These are phyloP conservation scores for Rugonectria rugulosa DNA, from an alignment of 2,329 filamentous ascomycete species.

Conservation along the genomic window DNA sequence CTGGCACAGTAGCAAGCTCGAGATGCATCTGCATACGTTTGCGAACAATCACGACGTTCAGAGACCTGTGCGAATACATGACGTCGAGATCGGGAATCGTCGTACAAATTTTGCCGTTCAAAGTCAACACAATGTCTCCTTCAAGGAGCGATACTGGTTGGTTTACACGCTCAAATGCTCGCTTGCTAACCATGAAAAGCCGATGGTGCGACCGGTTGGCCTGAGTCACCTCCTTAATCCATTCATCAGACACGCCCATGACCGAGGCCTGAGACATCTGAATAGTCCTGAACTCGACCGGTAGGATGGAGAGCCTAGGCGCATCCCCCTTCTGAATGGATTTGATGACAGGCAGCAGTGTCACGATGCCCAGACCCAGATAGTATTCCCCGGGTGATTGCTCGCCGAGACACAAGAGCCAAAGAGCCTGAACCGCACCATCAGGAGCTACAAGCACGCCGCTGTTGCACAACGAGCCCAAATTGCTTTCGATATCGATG, in stretches of 20 bases:
- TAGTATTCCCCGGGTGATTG: too few species aligned
- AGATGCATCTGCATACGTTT: conserved; percentile 85
- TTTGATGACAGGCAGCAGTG: too few species aligned
- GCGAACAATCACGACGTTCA: conserved; percentile 87
- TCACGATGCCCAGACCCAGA: too few species aligned
- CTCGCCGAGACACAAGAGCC: too few species aligned
- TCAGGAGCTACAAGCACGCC: too few species aligned
- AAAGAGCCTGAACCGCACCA: too few species aligned
- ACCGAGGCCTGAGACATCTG: conserved; percentile 97
- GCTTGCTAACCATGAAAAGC: conserved; percentile 97
- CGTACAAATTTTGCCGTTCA: conserved; percentile 93
- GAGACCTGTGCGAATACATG: conserved; percentile 88
- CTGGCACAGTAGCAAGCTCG: conserved; percentile 85
- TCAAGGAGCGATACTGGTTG: conserved; percentile 72
- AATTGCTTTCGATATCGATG: conserved; percentile 95
- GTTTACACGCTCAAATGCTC: conserved; percentile 68
- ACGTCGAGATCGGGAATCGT: conserved; percentile 91
- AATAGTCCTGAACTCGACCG: conserved; percentile 92
- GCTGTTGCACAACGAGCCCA: too few species aligned
- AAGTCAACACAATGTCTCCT: conserved; percentile 88
- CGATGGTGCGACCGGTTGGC: conserved; percentile 94
- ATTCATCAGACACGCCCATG: conserved; percentile 95
- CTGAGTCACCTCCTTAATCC: conserved; percentile 88
- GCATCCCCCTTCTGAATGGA: conserved; percentile 85
- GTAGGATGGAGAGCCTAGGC: too few species aligned